Evolutionary conservation across 352 stramenopile species (phyloP), one percentile per base, ranked within the genome.

Genomic region (Pythium sp.): DNA sequence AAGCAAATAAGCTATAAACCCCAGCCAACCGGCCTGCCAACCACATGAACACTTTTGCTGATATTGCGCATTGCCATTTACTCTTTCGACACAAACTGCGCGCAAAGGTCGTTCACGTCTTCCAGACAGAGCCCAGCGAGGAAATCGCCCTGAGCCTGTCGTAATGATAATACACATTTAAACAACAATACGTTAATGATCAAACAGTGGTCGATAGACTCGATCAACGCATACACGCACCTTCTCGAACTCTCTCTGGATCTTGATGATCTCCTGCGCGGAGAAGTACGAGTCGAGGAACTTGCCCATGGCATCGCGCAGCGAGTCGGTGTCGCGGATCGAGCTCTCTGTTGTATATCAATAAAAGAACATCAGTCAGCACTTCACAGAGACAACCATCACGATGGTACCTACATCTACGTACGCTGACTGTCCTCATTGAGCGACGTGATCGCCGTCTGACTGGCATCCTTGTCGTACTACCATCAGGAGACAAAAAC

Each of bases 91-190:
- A 87, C 76, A 63, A 92, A 89, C 70, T 92, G 82, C 41, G 80
- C 82, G 56, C 84, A 91, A 22, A 92, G 72, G 62, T 92, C 84
- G 67, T 92, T 75, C 26, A 91, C 74, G 62, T 92, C 81, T 55
- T 92, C 84, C 3, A 92, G 71, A 63, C 79, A 83, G 15, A 92
- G 67, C 12, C 77, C 77, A 22, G 79, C 74, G 9, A 93, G 56
- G 53, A 93, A 91, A 58, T 86, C 79, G 28, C 34, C 38, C 53
- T 90, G 79, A 0, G 77, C 69, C 84, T 90, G 41, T 49, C 14
- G 12, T 1, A 18, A 12, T 8, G 20, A 38, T 36, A 58, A 22
- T 34, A 38, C 36, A 43, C 36, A 32, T 22, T 8, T 6, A 15
- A 22, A 58, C 32, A 58, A 58, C 26, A 32, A 12, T 43, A 28